A percentile compares a stretch with the other conserved stretches of the same genome.
phyloP scores from a whole-genome alignment of 345 rosid species.

The Brassica cretica region DNA sequence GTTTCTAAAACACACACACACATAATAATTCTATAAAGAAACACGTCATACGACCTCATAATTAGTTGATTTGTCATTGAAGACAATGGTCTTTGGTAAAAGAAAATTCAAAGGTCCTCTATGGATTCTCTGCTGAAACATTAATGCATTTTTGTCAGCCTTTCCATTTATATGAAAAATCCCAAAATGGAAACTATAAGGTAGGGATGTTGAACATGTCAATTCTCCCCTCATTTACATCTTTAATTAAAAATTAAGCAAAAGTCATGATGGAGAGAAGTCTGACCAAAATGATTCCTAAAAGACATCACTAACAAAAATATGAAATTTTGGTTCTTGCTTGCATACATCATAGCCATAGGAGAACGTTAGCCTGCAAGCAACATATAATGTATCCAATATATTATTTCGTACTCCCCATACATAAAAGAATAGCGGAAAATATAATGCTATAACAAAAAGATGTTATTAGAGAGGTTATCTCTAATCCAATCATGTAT shows the following conservation, averaged over 20 bases:
- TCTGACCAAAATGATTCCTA: neutral
- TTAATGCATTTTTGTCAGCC: neutral
- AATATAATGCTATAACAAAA: neutral
- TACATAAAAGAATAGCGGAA: neutral
- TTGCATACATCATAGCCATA: slow-evolving; percentile 48
- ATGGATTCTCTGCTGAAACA: neutral
- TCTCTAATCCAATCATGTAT: neutral
- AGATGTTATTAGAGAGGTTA: neutral
- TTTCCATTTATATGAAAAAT: neutral
- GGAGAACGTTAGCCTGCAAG: slow-evolving; percentile 56
- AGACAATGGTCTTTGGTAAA: neutral
- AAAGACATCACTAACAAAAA: neutral
- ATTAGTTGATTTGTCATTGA: neutral
- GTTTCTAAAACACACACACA: neutral
- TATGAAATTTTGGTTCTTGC: slow-evolving; percentile 36
- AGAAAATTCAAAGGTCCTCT: neutral
- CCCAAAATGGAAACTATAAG: neutral
- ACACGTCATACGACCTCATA: neutral
- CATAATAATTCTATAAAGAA: neutral
- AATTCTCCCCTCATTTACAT: neutral
- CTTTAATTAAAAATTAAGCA: neutral
- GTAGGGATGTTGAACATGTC: neutral
- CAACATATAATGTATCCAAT: neutral
- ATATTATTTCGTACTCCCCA: neutral
- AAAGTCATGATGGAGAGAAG: neutral